Percentiles rank a stretch among this genome's conserved stretches.
Conservation (phyloP, 495 filamentous ascomycete genomes). For the Chaetomidium leptoderma region DNA sequence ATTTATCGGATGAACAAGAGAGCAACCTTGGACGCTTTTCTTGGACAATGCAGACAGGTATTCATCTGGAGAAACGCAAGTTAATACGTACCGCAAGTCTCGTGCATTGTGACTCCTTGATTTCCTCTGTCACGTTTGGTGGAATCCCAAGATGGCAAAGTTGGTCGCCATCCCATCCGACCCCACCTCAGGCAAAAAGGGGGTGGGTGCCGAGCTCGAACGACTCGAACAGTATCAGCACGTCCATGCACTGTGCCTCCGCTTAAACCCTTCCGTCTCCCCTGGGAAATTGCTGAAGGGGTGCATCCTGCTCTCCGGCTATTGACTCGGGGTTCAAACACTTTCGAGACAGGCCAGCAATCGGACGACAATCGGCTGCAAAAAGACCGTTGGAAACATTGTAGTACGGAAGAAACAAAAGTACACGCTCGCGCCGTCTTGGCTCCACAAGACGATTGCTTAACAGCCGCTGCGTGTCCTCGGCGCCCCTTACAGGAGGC, state of each 20-base stretch:
- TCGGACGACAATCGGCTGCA: conserved; percentile 6
- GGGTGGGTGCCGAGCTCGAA: background rate
- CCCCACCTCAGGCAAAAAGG: background rate
- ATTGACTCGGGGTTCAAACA: conserved; percentile 32
- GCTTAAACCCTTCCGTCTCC: background rate
- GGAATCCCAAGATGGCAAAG: no score
- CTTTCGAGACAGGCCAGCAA: conserved; percentile 27
- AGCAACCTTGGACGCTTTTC: background rate
- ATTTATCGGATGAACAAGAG: background rate
- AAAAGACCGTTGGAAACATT: conserved; percentile 4
- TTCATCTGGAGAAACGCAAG: background rate
- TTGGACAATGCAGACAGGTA: background rate
- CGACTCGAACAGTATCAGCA: conserved; percentile 6
- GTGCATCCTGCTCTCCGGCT: conserved; percentile 13
- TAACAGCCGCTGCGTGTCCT: conserved; percentile 11
- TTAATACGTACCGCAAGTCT: no score
- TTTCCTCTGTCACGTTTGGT: no score
- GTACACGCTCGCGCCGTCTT: background rate
- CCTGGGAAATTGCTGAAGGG: conserved; percentile 8
- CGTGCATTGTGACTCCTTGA: no score
- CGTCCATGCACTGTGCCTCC: conserved; percentile 9
- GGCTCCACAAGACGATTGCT: conserved; percentile 11
- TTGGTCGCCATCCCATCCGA: no score
- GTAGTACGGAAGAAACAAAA: conserved; percentile 10
- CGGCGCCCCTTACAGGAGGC: conserved; percentile 7